phyloP scores from a whole-genome alignment of 352 stramenopile species.

The Phytophthora tentaculata region DNA sequence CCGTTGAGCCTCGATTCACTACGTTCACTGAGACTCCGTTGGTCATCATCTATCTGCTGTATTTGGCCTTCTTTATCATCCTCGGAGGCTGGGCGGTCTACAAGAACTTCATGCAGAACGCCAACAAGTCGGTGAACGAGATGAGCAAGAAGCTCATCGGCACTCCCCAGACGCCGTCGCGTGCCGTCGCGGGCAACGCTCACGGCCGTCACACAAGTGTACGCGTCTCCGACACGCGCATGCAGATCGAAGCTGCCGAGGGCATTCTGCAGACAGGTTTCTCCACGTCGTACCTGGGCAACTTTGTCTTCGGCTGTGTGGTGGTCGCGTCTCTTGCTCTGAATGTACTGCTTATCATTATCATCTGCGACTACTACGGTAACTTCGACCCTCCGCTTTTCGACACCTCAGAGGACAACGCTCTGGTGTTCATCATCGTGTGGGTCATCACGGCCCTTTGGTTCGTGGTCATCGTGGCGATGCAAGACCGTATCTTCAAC shows the following conservation, averaged over 20 bases:
- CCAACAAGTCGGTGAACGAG: conserved; percentile 39
- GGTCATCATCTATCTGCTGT: conserved; percentile 40
- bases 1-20: conserved; percentile 25
- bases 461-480: not conserved
- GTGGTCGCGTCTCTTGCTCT: conserved; percentile 13
- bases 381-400: conserved; percentile 40
- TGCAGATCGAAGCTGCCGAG: not conserved
- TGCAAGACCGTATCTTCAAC: not conserved
- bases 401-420: conserved; percentile 25
- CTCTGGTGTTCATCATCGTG: conserved; percentile 26
- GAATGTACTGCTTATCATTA: conserved; percentile 33
- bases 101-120: conserved; percentile 28
- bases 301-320: conserved; percentile 33
- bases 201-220: not conserved
- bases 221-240: not conserved
- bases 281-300: conserved; percentile 13
- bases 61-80: conserved; percentile 39
- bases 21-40: conserved; percentile 31
- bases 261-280: not conserved
- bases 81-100: conserved; percentile 28
- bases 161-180: conserved; percentile 27
- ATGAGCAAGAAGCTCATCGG: conserved; percentile 35
- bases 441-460: not conserved
- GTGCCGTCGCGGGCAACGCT: conserved; percentile 11
- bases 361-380: conserved; percentile 48